These are phyloP conservation scores for Crithidia acanthocephali DNA, from an alignment of 208 protist species.

Conservation along the genomic window DNA sequence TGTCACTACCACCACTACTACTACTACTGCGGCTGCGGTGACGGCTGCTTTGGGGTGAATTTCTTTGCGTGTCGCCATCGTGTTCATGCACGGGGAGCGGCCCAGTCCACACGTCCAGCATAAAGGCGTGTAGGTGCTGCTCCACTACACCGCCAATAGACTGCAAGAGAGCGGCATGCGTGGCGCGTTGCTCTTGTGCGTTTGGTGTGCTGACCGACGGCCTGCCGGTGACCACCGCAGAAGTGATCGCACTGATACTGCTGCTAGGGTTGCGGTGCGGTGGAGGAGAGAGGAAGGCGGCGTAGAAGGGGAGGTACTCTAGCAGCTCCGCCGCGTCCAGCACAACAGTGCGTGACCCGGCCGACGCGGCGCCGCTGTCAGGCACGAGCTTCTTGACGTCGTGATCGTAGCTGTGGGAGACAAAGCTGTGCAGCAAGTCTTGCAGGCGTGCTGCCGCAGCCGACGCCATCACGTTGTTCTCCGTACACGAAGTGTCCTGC, in stretches of 20 bases:
- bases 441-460: constrained; percentile 33
- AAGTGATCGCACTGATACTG: not conserved
- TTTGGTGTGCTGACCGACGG: too few species aligned
- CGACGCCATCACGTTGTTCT: constrained; percentile 3
- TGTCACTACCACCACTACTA: not conserved
- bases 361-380: constrained; percentile 16
- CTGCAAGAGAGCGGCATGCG: constrained; percentile 2
- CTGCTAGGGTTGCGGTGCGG: not conserved
- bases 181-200: not conserved
- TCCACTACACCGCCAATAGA: constrained; percentile 31
- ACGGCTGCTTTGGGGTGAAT: too few species aligned
- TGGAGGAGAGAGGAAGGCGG: not conserved
- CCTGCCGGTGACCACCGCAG: not conserved
- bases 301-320: constrained; percentile 29
- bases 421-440: constrained; percentile 34
- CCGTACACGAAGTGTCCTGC: not conserved
- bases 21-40: too few species aligned
- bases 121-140: constrained; percentile 24
- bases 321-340: constrained; percentile 49
- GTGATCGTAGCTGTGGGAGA: constrained; percentile 17
- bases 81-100: not conserved
- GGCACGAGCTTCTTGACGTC: constrained; percentile 28
- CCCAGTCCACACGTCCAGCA: constrained; percentile 22
- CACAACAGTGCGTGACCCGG: constrained; percentile 41
- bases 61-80: not conserved